These are phyloP conservation scores for Ashbya aceris DNA, from an alignment of 1,139 yeast species.

Conservation along the genomic window DNA sequence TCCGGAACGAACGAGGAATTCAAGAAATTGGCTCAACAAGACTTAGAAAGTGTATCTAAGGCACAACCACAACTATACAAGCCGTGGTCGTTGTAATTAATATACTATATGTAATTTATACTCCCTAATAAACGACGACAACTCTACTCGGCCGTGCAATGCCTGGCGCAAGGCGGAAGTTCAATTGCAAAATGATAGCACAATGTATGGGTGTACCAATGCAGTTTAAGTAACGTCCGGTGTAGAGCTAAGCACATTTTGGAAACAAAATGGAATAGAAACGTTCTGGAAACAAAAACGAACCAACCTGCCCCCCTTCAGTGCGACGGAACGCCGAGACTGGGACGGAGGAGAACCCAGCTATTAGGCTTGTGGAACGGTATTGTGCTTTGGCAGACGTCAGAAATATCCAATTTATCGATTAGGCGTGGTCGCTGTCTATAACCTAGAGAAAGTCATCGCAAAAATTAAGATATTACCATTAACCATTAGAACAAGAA, in stretches of 20 bases:
- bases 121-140: neutral
- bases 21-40: constrained; percentile 18
- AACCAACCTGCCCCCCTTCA: too few species aligned
- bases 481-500: too few species aligned
- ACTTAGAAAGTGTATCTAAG: constrained; percentile 23
- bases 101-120: constrained; percentile 4
- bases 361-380: too few species aligned
- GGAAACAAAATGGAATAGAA: neutral
- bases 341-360: too few species aligned
- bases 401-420: too few species aligned
- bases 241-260: neutral
- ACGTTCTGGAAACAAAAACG: neutral
- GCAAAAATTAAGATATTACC: too few species aligned
- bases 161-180: too few species aligned
- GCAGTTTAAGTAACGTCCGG: neutral
- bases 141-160: neutral
- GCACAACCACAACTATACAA: constrained; percentile 25
- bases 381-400: too few species aligned
- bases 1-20: constrained; percentile 16
- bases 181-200: too few species aligned
- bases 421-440: too few species aligned
- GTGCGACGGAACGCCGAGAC: too few species aligned
- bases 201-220: neutral
- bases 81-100: constrained; percentile 24
- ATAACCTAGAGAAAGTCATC: too few species aligned